A percentile compares a stretch with the other conserved stretches of the same genome.
These are phyloP conservation scores for Perkinsus marinus DNA, from an alignment of 169 alveolate genomes.

Conservation along the genomic window DNA sequence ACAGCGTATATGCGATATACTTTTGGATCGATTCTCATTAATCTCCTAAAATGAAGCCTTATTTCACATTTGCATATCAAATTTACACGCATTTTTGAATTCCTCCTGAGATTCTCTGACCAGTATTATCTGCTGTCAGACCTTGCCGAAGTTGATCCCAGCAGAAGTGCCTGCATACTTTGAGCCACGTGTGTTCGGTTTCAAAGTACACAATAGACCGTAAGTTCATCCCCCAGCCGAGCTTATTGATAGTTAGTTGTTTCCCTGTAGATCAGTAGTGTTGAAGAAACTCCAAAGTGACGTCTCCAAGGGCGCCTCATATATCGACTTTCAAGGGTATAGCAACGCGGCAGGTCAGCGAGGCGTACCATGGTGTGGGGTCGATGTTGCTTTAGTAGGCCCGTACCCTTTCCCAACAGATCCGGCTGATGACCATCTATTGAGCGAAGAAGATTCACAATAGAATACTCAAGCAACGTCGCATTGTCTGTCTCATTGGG, in stretches of 20 bases:
- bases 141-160: slow-evolving; percentile 41
- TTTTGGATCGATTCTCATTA: too few relatives aligned
- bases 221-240: neutral
- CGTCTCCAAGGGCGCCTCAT: neutral
- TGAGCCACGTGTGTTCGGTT: slow-evolving; percentile 60
- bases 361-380: neutral
- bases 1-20: too few relatives aligned
- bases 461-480: too few relatives aligned
- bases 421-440: neutral
- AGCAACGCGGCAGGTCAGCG: neutral
- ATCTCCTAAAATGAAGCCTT: too few relatives aligned
- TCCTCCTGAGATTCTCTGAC: too few relatives aligned
- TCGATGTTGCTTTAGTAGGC: neutral
- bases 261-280: neutral
- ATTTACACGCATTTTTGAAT: too few relatives aligned
- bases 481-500: too few relatives aligned
- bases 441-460: neutral
- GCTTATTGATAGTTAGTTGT: neutral
- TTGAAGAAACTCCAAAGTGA: neutral
- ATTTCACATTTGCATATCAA: too few relatives aligned
- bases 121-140: neutral
- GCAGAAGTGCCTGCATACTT: slow-evolving; percentile 34
- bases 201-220: slow-evolving; percentile 44
- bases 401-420: neutral
- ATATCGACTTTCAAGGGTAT: neutral